Base-by-base conservation (phyloP, 768 basidiomycete species). In the Lactarius pseudohatsudake region DNA sequence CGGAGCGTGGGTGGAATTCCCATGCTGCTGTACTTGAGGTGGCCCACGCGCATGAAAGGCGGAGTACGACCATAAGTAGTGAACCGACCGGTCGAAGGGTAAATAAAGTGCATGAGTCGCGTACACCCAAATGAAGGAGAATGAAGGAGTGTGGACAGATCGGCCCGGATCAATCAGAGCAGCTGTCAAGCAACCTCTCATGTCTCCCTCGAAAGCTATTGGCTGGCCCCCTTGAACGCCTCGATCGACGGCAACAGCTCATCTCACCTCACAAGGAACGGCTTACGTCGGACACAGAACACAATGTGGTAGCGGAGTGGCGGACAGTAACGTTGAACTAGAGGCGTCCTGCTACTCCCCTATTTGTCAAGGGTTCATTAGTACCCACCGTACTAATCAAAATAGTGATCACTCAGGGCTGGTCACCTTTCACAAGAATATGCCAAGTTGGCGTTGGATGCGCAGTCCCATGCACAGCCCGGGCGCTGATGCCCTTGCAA, bases 391-490 rank as follows among this genome's bases (percentile, higher is more conserved):
- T 77, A 22, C 47, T 22, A 13, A 22, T 22, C 18, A n/a, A 22
- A 28, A 26, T 13, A 50, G 4, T 53, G 50, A 53, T 53, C 50
- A 22, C 26, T 50, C 45, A 22, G 10, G 22, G 22, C 47, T 22
- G 26, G 75, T 75, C 70, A 72, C 22, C 76, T 98, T 95, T 96
- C 47, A 98, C 96, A 53, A 34, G 98, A 82, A 79, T 98, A 98
- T 4, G 96, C 96, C 54, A 96, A 98, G 77, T 98, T 97, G 41
- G 97, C 97, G 74, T 94, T 96, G 78, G 98, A 98, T 16, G 96
- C 97, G 75, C 96, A 97, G 76, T 98, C 96, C 96, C 96, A 98
- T 32, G 98, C 96, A 97, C 96, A 98, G 68, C 36, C 11, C 11
- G 36, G 1, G 36, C 96, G 85, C 74, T 98, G 97, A 77, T 98